phyloP scores from a whole-genome alignment of 306 rosid species.

The Pueraria montana region DNA sequence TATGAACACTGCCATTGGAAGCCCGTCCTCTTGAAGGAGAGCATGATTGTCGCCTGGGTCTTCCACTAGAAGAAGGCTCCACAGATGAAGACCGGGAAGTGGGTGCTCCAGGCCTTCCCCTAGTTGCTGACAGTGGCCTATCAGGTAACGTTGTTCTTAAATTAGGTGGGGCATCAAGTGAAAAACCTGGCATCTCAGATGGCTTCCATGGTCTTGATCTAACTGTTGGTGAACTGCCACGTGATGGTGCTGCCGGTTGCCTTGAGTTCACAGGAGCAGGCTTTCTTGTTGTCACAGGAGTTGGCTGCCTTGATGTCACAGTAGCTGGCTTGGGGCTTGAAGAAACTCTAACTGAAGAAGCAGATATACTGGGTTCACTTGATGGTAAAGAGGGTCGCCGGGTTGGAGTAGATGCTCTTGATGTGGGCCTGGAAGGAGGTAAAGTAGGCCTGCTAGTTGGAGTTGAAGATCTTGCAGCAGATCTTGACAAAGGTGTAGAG shows the following conservation, averaged over 20 bases:
- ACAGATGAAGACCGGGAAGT: constrained; percentile 87
- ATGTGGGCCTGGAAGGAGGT: constrained; percentile 78
- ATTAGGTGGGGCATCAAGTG: constrained; percentile 94
- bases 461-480: constrained; percentile 84
- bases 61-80: constrained; percentile 79
- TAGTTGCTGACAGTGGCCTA: constrained; percentile 82
- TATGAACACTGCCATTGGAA: constrained; percentile 70
- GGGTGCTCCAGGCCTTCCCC: constrained; percentile 99
- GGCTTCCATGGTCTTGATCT: constrained; percentile 97
- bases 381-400: constrained; percentile 77
- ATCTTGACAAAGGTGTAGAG: constrained; percentile 81
- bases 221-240: constrained; percentile 90
- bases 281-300: constrained; percentile 61
- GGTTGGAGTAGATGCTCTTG: constrained; percentile 94
- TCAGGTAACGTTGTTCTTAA: constrained; percentile 90
- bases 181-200: constrained; percentile 94
- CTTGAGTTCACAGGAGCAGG: constrained; percentile 58
- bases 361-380: constrained; percentile 65
- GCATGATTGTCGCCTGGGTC: constrained; percentile 92
- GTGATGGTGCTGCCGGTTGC: constrained; percentile 71
- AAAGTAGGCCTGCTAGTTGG: constrained; percentile 84
- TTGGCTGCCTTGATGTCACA: constrained; percentile 62
- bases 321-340: constrained; percentile 70
- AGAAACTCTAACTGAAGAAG: constrained; percentile 63
- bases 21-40: constrained; percentile 95